Evolutionary conservation across 129 eudicot species (phyloP).

Genomic region (Arctium minus): DNA sequence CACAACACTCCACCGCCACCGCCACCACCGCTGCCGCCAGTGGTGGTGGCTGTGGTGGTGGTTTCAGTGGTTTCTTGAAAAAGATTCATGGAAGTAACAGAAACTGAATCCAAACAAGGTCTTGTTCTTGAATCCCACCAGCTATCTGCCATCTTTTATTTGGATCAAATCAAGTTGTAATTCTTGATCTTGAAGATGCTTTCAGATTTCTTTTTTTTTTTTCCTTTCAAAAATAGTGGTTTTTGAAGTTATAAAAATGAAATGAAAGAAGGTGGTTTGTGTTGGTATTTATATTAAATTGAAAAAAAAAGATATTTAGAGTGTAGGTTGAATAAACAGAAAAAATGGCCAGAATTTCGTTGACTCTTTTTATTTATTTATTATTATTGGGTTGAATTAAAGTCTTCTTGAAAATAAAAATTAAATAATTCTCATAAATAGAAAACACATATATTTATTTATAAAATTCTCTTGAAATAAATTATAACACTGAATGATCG

Average conservation of each 20-base stretch:
- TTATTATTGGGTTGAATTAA: not conserved
- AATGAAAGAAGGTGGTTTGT: slow-evolving; percentile 48
- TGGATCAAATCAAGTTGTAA: not conserved
- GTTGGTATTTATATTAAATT: slow-evolving; percentile 54
- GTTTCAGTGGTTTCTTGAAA: slow-evolving; percentile 40
- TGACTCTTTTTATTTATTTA: slow-evolving; percentile 39
- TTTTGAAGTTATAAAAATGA: slow-evolving; percentile 22
- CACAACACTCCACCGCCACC: slow-evolving; percentile 11
- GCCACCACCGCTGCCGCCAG: not conserved
- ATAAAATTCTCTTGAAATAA: not conserved
- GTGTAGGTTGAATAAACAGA: slow-evolving; percentile 24
- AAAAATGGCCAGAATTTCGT: slow-evolving; percentile 40
- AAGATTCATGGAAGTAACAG: slow-evolving; percentile 42
- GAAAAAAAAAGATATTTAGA: slow-evolving; percentile 18
- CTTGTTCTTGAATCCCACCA: slow-evolving; percentile 80
- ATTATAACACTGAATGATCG: not conserved
- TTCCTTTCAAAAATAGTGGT: not conserved
- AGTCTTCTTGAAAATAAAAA: not conserved
- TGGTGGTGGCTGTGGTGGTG: slow-evolving; percentile 31
- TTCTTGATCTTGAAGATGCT: slow-evolving; percentile 13
- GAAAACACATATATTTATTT: not conserved
- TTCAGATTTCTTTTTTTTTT: slow-evolving; percentile 9
- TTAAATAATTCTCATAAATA: not conserved
- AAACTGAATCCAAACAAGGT: slow-evolving; percentile 48
- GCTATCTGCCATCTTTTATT: slow-evolving; percentile 48